phyloP scores from a whole-genome alignment of 768 basidiomycete species.

The Tricholoma terreum region DNA sequence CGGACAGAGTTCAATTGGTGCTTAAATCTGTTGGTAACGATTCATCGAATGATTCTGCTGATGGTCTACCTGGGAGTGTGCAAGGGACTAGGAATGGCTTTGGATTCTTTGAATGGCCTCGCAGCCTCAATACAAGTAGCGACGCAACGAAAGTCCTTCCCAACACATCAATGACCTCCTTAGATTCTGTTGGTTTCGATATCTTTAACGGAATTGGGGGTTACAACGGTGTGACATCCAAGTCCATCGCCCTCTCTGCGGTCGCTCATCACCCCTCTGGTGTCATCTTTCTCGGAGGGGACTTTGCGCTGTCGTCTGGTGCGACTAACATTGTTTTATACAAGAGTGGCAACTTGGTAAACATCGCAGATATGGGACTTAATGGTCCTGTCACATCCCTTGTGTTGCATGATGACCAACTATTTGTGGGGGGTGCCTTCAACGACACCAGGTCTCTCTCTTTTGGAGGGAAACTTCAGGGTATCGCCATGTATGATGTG shows the following conservation, averaged over 20 bases:
- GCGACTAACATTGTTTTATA: conserved; percentile 72
- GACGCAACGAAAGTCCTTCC: conserved; percentile 63
- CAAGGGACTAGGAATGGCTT: conserved; percentile 50
- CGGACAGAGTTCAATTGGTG: conserved; percentile 79
- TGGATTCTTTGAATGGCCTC: conserved; percentile 89
- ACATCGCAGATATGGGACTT: conserved; percentile 65
- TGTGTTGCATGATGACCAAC: conserved; percentile 52
- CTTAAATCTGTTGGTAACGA: conserved; percentile 60
- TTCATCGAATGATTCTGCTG: conserved; percentile 27
- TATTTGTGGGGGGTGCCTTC: conserved; percentile 91
- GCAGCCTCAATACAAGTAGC: conserved; percentile 36
- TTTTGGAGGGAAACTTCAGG: conserved; percentile 47
- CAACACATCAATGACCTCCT: conserved; percentile 66
- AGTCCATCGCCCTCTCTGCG: conserved; percentile 43
- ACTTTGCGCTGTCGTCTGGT: conserved; percentile 61
- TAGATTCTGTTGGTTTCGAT: conserved; percentile 61
- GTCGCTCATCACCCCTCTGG: conserved; percentile 67
- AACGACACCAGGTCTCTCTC: conserved; percentile 59
- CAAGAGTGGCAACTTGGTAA: conserved; percentile 52
- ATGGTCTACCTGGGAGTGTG: conserved; percentile 28
- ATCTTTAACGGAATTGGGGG: conserved; percentile 63
- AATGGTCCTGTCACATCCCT: conserved; percentile 76
- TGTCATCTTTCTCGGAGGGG: conserved; percentile 70
- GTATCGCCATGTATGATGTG: conserved; percentile 73
- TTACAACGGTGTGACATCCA: conserved; percentile 31